Conservation (phyloP, 2,329 filamentous ascomycete species). For the Colletotrichum cereale region DNA sequence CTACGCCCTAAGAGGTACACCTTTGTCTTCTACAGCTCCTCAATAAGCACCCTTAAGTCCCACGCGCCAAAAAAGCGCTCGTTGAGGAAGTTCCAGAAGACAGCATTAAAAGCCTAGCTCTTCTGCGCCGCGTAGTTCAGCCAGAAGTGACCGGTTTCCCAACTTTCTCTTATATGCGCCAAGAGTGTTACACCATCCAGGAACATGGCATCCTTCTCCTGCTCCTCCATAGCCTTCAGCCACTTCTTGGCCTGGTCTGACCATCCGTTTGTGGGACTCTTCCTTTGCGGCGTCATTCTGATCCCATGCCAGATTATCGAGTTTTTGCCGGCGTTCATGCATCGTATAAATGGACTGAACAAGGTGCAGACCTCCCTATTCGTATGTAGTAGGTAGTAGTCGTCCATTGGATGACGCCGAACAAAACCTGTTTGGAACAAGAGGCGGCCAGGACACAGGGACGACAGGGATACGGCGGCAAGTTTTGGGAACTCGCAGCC, state of each 20-base stretch:
- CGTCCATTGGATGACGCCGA: slow-evolving; percentile 31
- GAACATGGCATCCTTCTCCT: slow-evolving; percentile 44
- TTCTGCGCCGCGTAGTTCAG: slow-evolving; percentile 53
- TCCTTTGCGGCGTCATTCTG: too few relatives aligned
- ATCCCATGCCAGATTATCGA: too few relatives aligned
- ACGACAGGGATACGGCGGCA: slow-evolving; percentile 23
- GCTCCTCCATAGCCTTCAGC: slow-evolving; percentile 47
- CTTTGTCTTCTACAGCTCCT: slow-evolving; percentile 38
- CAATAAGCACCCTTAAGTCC: slow-evolving; percentile 34
- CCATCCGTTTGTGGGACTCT: too few relatives aligned
- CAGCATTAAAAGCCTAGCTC: slow-evolving; percentile 53
- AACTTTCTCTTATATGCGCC: slow-evolving; percentile 52
- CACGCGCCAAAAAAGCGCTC: slow-evolving; percentile 49
- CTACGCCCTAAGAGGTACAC: slow-evolving; percentile 43
- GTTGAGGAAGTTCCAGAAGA: slow-evolving; percentile 55
- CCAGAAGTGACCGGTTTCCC: slow-evolving; percentile 50
- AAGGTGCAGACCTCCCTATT: too few relatives aligned
- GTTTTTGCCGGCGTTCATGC: too few relatives aligned
- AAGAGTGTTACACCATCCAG: slow-evolving; percentile 43
- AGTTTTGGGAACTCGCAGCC: slow-evolving; percentile 25
- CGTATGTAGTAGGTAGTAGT: too few relatives aligned
- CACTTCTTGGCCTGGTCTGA: too few relatives aligned
- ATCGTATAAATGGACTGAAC: too few relatives aligned
- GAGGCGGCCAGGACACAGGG: not conserved
- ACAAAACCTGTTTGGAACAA: slow-evolving; percentile 33